These are phyloP conservation scores for Dichomitus squalens DNA, from an alignment of 1,284 basidiomycete species.

Conservation along the genomic window DNA sequence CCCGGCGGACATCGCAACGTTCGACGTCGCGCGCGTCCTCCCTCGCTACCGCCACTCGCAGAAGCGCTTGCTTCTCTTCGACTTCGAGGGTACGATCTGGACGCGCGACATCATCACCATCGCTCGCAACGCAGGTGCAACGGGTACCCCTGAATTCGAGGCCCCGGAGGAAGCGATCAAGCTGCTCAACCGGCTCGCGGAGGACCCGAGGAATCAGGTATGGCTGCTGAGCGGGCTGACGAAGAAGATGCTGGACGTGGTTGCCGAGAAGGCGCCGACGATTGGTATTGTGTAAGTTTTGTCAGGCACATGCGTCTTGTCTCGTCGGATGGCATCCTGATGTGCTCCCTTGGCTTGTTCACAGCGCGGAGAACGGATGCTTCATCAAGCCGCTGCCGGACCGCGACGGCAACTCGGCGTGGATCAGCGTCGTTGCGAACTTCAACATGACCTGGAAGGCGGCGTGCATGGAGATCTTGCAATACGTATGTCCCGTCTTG, in stretches of 20 bases:
- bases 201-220: slow-evolving; percentile 73
- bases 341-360: neutral
- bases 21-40: slow-evolving; percentile 56
- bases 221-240: slow-evolving; percentile 83
- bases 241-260: slow-evolving; percentile 60
- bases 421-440: slow-evolving; percentile 82
- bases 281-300: slow-evolving; percentile 74
- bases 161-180: slow-evolving; percentile 58
- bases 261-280: slow-evolving; percentile 61
- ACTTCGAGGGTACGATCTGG: slow-evolving; percentile 83
- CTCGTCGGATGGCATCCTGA: neutral
- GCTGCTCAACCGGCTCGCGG: slow-evolving; percentile 61
- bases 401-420: slow-evolving; percentile 43
- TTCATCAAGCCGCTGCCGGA: slow-evolving; percentile 65
- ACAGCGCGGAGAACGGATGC: slow-evolving; percentile 85
- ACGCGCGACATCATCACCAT: slow-evolving; percentile 50
- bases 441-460: slow-evolving; percentile 81
- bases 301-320: neutral
- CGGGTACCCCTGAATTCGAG: slow-evolving; percentile 35
- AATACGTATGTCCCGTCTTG: slow-evolving; percentile 59
- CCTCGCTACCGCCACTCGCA: slow-evolving; percentile 64
- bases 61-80: slow-evolving; percentile 72
- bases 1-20: slow-evolving; percentile 42
- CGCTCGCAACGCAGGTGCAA: slow-evolving; percentile 35
- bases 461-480: slow-evolving; percentile 78